Base-by-base conservation (phyloP, 129 eudicot genomes). In the Logfia minima region DNA sequence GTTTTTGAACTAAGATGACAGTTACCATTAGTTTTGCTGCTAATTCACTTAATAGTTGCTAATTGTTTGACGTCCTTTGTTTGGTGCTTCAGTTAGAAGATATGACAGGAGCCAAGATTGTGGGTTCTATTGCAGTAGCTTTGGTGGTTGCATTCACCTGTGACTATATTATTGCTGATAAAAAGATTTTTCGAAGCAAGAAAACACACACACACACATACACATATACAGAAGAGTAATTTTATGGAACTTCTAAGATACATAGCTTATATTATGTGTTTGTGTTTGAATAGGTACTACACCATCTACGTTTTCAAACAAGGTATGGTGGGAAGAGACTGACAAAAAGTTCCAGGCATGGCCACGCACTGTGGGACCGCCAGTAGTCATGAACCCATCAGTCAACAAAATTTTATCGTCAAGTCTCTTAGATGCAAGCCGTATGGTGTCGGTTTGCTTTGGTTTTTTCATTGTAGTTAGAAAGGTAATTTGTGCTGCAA, bases 321-420 rank as follows among this genome's bases (percentile, higher is more conserved):
- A 87, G 71, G 96, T 82, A 62, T 93, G 98, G 98, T 83, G 82
- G 89, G 81, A 72, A 35, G 98, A 87, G 85, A 94, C 98, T 5
- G 97, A 91, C 82, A 94, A 91, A 75, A 94, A 86, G 74, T 84
- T 91, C 72, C 93, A 89, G 85, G 97, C 98, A 69, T 94, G 98
- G 97, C 98, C 97, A 35, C 90, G 97, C 5, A 91, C 98, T 51
- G 97, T 93, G 8, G 96, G 98, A 39, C 97, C 97, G 35, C 97
- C 98, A 0, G 98, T 93, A 26, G 93, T 93, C 58, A 91, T 93
- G 96, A 91, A 91, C 97, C 98, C 58, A 88, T 93, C 88, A 90
- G 90, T 79, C 92, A 96, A 76, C 96, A 90, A 67, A 93, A 90
- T 76, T 90, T 79, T 84, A 88, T 93, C n/a, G 89, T 90, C 82